phyloP scores from a whole-genome alignment of 2,329 filamentous ascomycete species.

The Trichoderma lentiforme region DNA sequence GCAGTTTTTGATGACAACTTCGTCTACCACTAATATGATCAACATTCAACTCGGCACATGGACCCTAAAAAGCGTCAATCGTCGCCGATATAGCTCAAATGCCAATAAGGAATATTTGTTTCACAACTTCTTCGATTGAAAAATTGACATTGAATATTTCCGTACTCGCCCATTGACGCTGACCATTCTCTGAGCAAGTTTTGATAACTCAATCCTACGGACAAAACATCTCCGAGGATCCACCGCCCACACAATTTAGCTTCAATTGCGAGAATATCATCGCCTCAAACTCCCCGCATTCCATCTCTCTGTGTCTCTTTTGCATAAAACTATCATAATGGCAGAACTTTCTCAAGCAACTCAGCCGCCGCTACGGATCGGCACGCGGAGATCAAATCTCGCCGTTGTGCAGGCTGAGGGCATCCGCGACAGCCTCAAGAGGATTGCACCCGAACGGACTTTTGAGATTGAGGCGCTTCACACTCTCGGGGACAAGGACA shows the following conservation, averaged over 20 bases:
- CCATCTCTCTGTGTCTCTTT: neutral
- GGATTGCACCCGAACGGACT: neutral
- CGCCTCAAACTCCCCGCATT: neutral
- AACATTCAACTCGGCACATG: neutral
- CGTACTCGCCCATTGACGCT: neutral
- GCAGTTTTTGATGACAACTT: neutral
- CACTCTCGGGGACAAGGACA: conserved; percentile 10
- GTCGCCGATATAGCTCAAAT: neutral
- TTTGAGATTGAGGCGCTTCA: conserved; percentile 7
- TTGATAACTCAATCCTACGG: neutral
- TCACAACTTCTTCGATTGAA: neutral
- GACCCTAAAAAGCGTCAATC: neutral
- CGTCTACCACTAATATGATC: neutral
- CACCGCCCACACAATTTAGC: conserved; percentile 10
- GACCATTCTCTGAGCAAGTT: neutral
- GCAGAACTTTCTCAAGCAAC: neutral
- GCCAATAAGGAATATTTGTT: neutral
- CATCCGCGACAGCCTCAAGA: conserved; percentile 1
- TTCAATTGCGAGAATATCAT: neutral
- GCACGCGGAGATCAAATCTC: conserved; percentile 10
- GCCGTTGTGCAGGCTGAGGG: conserved; percentile 13
- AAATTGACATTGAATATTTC: neutral
- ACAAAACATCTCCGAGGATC: conserved; percentile 3
- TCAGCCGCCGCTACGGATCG: conserved; percentile 1
- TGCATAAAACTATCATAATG: neutral